phyloP scores from a whole-genome alignment of 768 basidiomycete genomes.

The Tephrocybe sp. region DNA sequence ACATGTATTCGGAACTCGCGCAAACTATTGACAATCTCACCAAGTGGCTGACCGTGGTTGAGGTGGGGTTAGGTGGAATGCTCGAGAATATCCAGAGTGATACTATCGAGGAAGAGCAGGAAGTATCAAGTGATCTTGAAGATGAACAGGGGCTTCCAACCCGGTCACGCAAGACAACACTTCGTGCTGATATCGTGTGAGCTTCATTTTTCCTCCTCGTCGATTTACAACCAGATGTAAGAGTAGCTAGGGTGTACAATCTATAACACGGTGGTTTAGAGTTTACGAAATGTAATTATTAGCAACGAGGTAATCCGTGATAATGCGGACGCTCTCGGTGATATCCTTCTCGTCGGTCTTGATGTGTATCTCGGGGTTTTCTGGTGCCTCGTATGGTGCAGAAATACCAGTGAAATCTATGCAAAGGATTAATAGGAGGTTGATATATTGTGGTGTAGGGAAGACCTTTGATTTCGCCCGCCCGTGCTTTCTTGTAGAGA shows the following conservation, averaged over 20 bases:
- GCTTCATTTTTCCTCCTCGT: neutral
- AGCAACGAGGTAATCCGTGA: constrained; percentile 73
- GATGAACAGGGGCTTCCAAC: constrained; percentile 8
- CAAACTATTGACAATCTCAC: constrained; percentile 72
- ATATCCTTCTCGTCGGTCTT: constrained; percentile 81
- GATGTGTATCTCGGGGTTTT: constrained; percentile 86
- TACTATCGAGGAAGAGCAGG: constrained; percentile 66
- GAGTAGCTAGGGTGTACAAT: constrained; percentile 11
- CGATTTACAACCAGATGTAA: constrained; percentile 9
- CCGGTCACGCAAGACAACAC: constrained; percentile 2
- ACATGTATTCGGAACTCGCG: constrained; percentile 67
- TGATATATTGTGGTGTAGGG: neutral
- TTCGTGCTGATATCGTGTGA: constrained; percentile 7
- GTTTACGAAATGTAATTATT: constrained; percentile 52
- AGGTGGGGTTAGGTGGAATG: constrained; percentile 65
- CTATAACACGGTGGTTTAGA: constrained; percentile 3
- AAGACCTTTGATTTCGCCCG: constrained; percentile 92
- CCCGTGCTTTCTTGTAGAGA: constrained; percentile 92
- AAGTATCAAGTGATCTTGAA: constrained; percentile 25
- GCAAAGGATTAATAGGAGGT: neutral
- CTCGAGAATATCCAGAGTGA: constrained; percentile 51
- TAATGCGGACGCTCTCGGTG: constrained; percentile 69
- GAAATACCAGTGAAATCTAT: constrained; percentile 97
- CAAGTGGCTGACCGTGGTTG: constrained; percentile 73
- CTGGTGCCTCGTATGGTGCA: constrained; percentile 92